These are phyloP conservation scores for Fusarium subtropicale DNA, from an alignment of 2,329 filamentous ascomycete genomes.

Conservation along the genomic window DNA sequence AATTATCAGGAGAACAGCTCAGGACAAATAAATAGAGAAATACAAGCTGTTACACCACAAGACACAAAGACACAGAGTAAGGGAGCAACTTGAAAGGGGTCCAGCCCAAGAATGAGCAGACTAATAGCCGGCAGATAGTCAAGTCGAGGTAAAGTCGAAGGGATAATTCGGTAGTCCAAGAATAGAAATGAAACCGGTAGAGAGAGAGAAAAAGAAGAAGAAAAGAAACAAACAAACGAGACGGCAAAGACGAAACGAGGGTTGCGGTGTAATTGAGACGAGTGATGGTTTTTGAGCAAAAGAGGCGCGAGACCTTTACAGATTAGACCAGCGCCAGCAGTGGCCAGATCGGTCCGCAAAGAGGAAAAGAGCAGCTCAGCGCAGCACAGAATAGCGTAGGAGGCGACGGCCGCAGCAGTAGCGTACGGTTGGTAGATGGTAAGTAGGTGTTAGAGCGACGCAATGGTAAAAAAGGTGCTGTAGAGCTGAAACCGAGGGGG, in stretches of 20 bases:
- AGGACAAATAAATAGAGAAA: conserved; percentile 6
- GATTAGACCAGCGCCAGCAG: conserved; percentile 39
- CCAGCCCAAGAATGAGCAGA: conserved; percentile 42
- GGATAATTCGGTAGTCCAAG: background rate
- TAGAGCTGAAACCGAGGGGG: conserved; percentile 30
- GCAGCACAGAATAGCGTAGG: background rate
- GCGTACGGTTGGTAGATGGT: conserved; percentile 4
- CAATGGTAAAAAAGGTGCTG: conserved; percentile 19
- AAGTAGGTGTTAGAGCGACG: conserved; percentile 7
- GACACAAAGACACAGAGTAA: conserved; percentile 31
- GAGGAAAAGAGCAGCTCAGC: conserved; percentile 5
- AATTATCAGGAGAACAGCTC: conserved; percentile 2
- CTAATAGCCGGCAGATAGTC: conserved; percentile 17
- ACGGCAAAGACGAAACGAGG: conserved; percentile 23
- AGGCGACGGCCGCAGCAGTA: background rate
- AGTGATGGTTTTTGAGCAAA: conserved; percentile 22
- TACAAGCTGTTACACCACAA: conserved; percentile 23
- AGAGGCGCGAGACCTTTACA: conserved; percentile 30
- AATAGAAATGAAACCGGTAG: conserved; percentile 9
- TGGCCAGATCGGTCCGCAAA: conserved; percentile 38
- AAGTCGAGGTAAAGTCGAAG: conserved; percentile 4
- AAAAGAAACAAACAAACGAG: conserved; percentile 19
- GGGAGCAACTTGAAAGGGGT: conserved; percentile 32
- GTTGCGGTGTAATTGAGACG: conserved; percentile 38
- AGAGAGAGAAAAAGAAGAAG: background rate